Evolutionary conservation across 2,329 filamentous ascomycete genomes (phyloP), one percentile per base, ranked within the genome.

Genomic region (Purpureocillium lavendulum): DNA sequence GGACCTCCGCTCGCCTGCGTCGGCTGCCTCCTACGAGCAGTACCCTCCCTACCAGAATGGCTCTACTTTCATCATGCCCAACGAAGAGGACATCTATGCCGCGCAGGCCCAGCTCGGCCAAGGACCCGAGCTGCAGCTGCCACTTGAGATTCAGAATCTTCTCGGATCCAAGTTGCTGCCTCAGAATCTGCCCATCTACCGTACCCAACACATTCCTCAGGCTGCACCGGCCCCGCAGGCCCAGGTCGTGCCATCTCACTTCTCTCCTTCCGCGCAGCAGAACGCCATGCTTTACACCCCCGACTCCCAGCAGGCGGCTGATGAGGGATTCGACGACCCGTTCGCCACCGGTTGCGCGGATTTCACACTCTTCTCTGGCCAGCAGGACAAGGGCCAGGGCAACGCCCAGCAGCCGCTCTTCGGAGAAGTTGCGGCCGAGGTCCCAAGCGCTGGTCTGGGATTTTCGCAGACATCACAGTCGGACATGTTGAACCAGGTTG

Each of bases 241-340:
- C 7, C 36, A 50, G 33, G 44, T 42, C 47, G 31, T 40, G 32
- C 46, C 63, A 26, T 15, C 29, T 6, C 80, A 85, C 44, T 73
- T 87, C 45, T 87, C 83, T 4, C 82, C 82, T 8, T 69, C 71
- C 39, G 83, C 80, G 5, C 82, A 86, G 50, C 71, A 74, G 29
- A 80, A 82, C 43, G 65, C 78, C 2, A 84, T 85, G 64, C 70
- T 87, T 26, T 83, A 72, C 60, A 83, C 82, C 9, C 79, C 83
- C 35, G 70, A 71, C 32, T 80, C 80, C 0, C 59, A 78, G 43
- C 65, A 66, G 14, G 73, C 77, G 17, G 68, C 78, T 18, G 82
- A 87, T 44, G 82, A 87, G 51, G 73, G 71, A 30, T 84, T 79
- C 49, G 73, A 76, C 31, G 79, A 81, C 24, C 61, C 64, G 26